A percentile compares a stretch with the other conserved stretches of the same genome.
Conservation (phyloP, 306 rosid genomes). For the Ormosia semicastrata region DNA sequence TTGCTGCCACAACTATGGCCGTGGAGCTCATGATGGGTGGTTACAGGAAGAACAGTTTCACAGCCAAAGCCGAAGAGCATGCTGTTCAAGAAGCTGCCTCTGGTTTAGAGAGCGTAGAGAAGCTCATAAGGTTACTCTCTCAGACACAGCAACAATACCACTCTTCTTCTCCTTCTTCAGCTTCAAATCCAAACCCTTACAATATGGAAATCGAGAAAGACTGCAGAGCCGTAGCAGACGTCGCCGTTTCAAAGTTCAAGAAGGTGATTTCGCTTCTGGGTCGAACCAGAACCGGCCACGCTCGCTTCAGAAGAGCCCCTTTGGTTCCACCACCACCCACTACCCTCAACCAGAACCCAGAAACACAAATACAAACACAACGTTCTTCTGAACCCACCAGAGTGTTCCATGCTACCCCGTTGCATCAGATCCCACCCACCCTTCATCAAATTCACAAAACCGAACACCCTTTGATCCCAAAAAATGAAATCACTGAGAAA, state of each 20-base stretch:
- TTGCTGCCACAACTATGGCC: constrained; percentile 54
- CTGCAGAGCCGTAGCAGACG: constrained; percentile 67
- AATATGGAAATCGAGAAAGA: constrained; percentile 41
- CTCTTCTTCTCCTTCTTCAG: neutral
- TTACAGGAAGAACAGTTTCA: constrained; percentile 27
- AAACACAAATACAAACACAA: neutral
- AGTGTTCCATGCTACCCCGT: constrained; percentile 47
- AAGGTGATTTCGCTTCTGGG: constrained; percentile 71
- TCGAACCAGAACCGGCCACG: constrained; percentile 71
- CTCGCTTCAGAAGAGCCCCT: constrained; percentile 72
- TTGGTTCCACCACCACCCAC: neutral
- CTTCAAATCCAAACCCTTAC: neutral
- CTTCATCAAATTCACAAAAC: neutral
- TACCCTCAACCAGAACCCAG: no score
- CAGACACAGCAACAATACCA: constrained; percentile 30
- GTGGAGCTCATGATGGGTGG: constrained; percentile 56
- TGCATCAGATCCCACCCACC: constrained; percentile 64
- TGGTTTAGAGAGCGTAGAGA: constrained; percentile 69
- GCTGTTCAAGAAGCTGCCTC: constrained; percentile 84
- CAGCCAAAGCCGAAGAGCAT: constrained; percentile 46
- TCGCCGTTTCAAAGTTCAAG: constrained; percentile 69
- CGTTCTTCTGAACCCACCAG: constrained; percentile 12
- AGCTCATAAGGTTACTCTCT: constrained; percentile 48
- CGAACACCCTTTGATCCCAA: constrained; percentile 7
- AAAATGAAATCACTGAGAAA: constrained; percentile 24